These are phyloP conservation scores for Leccinum fibrillosum DNA, from an alignment of 768 basidiomycete species.

Conservation along the genomic window DNA sequence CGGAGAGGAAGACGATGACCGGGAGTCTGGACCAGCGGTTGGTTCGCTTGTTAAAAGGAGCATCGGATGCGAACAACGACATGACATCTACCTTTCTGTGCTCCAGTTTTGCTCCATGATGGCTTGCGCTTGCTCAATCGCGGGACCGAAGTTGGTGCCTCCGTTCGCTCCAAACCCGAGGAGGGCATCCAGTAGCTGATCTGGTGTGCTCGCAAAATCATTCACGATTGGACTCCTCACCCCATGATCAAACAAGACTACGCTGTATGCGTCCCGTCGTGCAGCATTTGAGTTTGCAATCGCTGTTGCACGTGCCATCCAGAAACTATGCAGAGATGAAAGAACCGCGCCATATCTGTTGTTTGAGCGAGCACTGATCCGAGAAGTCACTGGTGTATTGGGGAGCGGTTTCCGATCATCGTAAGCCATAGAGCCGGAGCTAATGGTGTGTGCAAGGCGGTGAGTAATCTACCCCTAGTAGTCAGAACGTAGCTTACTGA, in stretches of 20 bases:
- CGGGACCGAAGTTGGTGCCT: constrained; percentile 44
- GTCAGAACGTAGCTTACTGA: constrained; percentile 26
- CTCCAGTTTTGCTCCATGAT: constrained; percentile 49
- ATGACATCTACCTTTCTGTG: constrained; percentile 39
- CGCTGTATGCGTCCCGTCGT: constrained; percentile 54
- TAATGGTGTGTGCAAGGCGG: constrained; percentile 11
- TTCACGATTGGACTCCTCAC: constrained; percentile 34
- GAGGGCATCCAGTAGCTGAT: constrained; percentile 39
- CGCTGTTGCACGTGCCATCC: constrained; percentile 47
- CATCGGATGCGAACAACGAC: background rate
- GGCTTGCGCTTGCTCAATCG: constrained; percentile 34
- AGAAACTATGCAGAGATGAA: constrained; percentile 53
- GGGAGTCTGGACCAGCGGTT: constrained; percentile 11
- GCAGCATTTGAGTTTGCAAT: constrained; percentile 23
- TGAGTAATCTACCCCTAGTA: background rate
- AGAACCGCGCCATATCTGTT: constrained; percentile 60
- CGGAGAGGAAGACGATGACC: constrained; percentile 41
- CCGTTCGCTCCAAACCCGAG: constrained; percentile 30
- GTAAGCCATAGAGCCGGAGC: constrained; percentile 49
- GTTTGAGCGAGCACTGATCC: constrained; percentile 35
- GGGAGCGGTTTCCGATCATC: constrained; percentile 44
- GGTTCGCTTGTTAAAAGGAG: background rate
- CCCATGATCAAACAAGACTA: constrained; percentile 42
- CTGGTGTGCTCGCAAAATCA: constrained; percentile 45
- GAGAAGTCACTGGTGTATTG: constrained; percentile 39